These are phyloP conservation scores for Curvularia spicifera DNA, from an alignment of 2,329 filamentous ascomycete genomes.

Conservation along the genomic window DNA sequence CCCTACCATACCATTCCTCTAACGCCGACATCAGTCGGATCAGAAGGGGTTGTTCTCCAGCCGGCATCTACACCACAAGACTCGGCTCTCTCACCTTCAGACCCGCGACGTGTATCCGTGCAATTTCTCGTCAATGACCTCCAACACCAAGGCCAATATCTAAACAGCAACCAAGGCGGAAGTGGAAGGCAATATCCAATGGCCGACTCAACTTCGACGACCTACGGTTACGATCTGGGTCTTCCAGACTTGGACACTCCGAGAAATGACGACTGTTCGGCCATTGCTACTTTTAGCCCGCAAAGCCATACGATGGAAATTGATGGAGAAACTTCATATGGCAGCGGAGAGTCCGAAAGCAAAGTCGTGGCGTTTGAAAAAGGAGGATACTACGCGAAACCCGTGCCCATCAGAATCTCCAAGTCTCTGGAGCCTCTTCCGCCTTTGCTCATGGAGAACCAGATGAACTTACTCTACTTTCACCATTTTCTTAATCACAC, in stretches of 20 bases:
- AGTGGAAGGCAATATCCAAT: constrained; percentile 46
- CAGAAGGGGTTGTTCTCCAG: constrained; percentile 39
- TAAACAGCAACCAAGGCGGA: constrained; percentile 50
- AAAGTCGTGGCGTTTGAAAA: constrained; percentile 62
- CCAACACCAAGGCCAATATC: constrained; percentile 23
- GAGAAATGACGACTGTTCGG: constrained; percentile 72
- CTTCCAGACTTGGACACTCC: constrained; percentile 72
- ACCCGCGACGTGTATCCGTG: constrained; percentile 65
- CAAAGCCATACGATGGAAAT: constrained; percentile 37
- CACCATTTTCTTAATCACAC: constrained; percentile 82
- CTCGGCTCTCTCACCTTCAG: constrained; percentile 47
- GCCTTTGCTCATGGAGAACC: constrained; percentile 67
- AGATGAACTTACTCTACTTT: constrained; percentile 80
- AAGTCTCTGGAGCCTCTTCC: constrained; percentile 64
- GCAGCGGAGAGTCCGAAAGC: constrained; percentile 46
- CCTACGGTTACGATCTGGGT: constrained; percentile 75
- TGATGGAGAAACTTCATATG: constrained; percentile 47
- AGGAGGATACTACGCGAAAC: constrained; percentile 72
- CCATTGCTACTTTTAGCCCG: constrained; percentile 59
- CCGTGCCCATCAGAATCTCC: constrained; percentile 69
- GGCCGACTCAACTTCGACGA: constrained; percentile 47
- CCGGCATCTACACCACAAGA: constrained; percentile 28
- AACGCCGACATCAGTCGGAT: constrained; percentile 52
- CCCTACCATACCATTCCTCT: constrained; percentile 54
- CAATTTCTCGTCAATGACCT: constrained; percentile 62